These are phyloP conservation scores for Cryptosporidium meleagridis DNA, from an alignment of 169 alveolate genomes.

Conservation along the genomic window DNA sequence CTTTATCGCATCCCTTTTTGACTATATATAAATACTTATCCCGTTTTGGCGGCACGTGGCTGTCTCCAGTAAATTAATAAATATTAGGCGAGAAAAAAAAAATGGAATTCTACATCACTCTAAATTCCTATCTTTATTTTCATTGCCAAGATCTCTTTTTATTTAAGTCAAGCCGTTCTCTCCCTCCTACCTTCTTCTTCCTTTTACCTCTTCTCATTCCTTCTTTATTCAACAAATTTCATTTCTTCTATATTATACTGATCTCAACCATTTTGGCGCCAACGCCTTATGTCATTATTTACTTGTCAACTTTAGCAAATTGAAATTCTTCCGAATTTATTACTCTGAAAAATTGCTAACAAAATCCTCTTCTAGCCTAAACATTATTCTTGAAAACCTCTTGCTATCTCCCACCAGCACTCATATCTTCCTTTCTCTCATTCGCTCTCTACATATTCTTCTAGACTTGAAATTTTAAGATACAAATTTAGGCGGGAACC, in stretches of 20 bases:
- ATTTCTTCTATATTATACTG: neutral
- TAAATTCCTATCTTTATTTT: neutral
- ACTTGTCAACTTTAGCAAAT: neutral
- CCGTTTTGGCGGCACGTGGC: constrained; percentile 68
- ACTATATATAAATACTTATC: constrained; percentile 1
- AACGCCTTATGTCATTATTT: neutral
- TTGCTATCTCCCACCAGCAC: neutral
- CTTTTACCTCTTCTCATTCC: neutral
- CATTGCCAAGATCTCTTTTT: neutral
- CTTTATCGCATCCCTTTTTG: constrained; percentile 1
- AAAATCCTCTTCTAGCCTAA: too few species aligned
- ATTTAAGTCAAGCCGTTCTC: neutral
- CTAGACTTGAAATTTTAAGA: neutral
- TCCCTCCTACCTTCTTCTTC: neutral
- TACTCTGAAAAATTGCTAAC: neutral
- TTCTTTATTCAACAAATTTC: neutral
- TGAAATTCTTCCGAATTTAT: too few species aligned
- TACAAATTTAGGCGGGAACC: constrained; percentile 5
- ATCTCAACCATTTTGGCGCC: constrained; percentile 6
- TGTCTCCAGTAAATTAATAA: constrained; percentile 40
- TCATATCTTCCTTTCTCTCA: neutral
- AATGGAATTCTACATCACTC: neutral
- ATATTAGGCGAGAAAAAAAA: neutral
- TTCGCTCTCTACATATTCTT: neutral
- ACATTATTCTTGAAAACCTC: too few species aligned